These are phyloP conservation scores for Suhomyces ambrosiae DNA, from an alignment of 1,139 yeast genomes.

Conservation along the genomic window DNA sequence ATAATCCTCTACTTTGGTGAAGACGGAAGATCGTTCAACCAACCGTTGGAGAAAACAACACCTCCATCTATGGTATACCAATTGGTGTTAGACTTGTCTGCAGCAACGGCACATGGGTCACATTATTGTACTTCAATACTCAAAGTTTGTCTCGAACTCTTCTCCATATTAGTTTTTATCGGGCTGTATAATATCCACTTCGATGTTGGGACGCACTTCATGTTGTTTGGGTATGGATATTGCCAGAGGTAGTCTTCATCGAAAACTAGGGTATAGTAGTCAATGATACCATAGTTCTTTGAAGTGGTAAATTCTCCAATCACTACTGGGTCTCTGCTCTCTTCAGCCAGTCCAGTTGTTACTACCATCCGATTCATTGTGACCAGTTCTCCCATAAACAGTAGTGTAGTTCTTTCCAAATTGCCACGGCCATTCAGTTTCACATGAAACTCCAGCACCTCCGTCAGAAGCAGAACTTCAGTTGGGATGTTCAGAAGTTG, in stretches of 20 bases:
- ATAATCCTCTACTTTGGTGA: background rate
- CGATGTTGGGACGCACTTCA: background rate
- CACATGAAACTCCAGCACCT: conserved; percentile 8
- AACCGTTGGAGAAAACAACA: background rate
- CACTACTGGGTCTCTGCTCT: background rate
- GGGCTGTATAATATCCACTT: background rate
- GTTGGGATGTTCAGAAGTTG: conserved; percentile 3
- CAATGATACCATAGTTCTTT: background rate
- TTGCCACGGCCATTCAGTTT: conserved; percentile 6
- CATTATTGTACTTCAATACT: background rate
- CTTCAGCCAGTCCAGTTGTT: conserved; percentile 8
- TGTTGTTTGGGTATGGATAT: background rate
- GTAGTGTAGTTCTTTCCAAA: conserved; percentile 6
- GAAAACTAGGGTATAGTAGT: background rate
- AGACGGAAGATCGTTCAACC: background rate
- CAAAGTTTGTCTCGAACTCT: background rate
- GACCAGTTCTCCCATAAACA: conserved; percentile 2
- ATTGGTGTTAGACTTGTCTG: background rate
- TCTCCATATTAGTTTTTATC: background rate
- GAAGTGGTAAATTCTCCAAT: conserved; percentile 6
- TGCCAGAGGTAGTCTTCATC: conserved; percentile 1
- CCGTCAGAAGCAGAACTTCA: conserved; percentile 5
- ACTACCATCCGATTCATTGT: conserved; percentile 4
- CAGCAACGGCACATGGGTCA: background rate
- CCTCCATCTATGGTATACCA: background rate